Conservation (phyloP, 2,329 filamentous ascomycete genomes). For the Stylonectria norvegica region DNA sequence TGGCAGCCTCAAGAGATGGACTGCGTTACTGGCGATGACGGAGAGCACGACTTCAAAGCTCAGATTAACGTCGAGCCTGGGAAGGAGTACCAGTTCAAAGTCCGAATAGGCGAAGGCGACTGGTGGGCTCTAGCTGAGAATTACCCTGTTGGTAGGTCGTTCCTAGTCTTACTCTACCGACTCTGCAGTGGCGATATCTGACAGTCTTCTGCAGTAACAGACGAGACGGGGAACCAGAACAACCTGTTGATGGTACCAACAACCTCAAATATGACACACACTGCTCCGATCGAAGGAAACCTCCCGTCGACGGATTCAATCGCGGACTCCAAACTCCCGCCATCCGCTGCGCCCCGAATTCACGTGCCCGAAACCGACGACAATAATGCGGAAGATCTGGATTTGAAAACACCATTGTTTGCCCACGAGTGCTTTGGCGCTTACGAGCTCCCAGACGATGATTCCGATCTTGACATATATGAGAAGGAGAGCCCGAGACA, state of each 20-base stretch:
- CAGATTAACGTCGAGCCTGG: constrained; percentile 52
- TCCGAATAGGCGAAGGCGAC: constrained; percentile 62
- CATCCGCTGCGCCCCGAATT: background rate
- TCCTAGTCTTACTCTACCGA: background rate
- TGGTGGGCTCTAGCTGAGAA: constrained; percentile 69
- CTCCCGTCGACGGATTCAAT: constrained; percentile 12
- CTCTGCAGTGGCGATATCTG: background rate
- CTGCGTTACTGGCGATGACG: constrained; percentile 45
- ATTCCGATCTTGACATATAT: constrained; percentile 24
- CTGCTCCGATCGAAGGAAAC: constrained; percentile 8
- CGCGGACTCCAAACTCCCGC: background rate
- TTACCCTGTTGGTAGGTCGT: constrained; percentile 52
- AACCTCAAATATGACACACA: constrained; percentile 13
- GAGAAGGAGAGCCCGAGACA: constrained; percentile 16
- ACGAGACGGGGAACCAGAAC: constrained; percentile 47
- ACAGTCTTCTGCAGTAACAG: constrained; percentile 31
- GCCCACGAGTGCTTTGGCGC: constrained; percentile 46
- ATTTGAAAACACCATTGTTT: constrained; percentile 40
- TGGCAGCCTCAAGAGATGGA: constrained; percentile 69
- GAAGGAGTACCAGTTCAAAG: constrained; percentile 70
- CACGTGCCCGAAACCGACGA: constrained; percentile 1
- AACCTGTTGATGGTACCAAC: constrained; percentile 39
- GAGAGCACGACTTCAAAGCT: constrained; percentile 57
- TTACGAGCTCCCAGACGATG: constrained; percentile 35
- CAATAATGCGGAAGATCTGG: constrained; percentile 14